Percentiles rank a stretch among this genome's conserved stretches.
Evolutionary conservation across 306 rosid species (phyloP).

Genomic region (Corylus avellana): DNA sequence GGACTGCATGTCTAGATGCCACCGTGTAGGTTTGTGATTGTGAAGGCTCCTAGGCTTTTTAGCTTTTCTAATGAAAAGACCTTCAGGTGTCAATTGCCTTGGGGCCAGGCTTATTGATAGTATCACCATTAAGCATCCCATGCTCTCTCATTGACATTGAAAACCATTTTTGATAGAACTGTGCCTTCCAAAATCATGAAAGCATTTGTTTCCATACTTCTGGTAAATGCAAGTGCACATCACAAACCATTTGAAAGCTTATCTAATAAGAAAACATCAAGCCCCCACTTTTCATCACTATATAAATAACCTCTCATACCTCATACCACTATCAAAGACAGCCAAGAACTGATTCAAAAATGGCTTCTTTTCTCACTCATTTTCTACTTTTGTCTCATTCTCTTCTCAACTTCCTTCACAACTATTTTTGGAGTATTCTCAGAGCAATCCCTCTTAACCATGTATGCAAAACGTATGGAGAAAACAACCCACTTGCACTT

Average conservation of each 20-base stretch:
- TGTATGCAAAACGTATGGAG: constrained; percentile 23
- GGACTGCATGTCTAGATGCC: too few species aligned
- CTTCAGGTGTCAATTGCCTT: too few species aligned
- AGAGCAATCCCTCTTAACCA: not conserved
- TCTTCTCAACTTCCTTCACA: constrained; percentile 2
- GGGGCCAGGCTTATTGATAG: too few species aligned
- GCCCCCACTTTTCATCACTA: not conserved
- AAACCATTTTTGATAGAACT: too few species aligned
- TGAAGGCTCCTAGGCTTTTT: too few species aligned
- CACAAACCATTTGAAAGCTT: not conserved
- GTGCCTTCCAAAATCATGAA: not conserved
- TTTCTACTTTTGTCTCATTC: not conserved
- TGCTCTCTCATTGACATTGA: too few species aligned
- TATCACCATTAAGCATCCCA: too few species aligned
- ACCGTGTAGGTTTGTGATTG: too few species aligned
- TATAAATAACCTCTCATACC: constrained; percentile 1
- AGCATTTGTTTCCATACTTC: not conserved
- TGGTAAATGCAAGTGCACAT: not conserved
- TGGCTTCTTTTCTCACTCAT: constrained; percentile 14
- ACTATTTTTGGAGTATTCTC: constrained; percentile 17
- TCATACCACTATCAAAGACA: not conserved
- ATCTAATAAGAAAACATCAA: not conserved
- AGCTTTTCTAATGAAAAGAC: too few species aligned
- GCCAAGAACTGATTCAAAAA: not conserved
- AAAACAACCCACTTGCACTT: constrained; percentile 46